phyloP scores from a whole-genome alignment of 2,329 filamentous ascomycete species.

The Blastomyces gilchristii region DNA sequence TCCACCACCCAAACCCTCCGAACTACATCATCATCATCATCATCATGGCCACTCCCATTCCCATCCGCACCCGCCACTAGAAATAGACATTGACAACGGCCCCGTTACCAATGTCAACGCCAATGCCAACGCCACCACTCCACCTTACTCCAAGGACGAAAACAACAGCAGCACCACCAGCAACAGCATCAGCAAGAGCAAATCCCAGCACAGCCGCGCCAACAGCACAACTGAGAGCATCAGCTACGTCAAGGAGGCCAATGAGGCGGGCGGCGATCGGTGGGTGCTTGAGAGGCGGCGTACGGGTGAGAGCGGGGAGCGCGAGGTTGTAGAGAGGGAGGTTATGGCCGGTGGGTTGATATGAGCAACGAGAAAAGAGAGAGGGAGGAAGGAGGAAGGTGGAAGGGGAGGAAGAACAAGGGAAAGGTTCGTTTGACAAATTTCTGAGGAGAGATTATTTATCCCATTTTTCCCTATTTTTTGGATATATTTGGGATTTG shows the following conservation, averaged over 20 bases:
- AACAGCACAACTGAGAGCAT: slow-evolving; percentile 30
- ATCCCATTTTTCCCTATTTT: neutral
- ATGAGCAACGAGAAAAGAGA: slow-evolving; percentile 11
- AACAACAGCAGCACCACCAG: neutral
- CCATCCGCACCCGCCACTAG: slow-evolving; percentile 4
- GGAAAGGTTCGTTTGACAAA: too few relatives aligned
- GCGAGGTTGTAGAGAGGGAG: slow-evolving; percentile 26
- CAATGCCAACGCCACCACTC: neutral
- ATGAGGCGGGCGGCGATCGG: slow-evolving; percentile 23
- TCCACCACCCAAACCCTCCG: neutral
- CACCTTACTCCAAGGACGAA: neutral
- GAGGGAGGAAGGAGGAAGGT: neutral
- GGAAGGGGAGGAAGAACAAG: too few relatives aligned
- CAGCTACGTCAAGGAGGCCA: slow-evolving; percentile 25
- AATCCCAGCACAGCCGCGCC: slow-evolving; percentile 23
- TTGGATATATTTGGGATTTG: neutral
- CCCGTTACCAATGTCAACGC: neutral
- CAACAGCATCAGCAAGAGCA: neutral
- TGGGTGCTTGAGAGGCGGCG: slow-evolving; percentile 30
- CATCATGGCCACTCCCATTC: neutral
- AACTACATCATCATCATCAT: neutral
- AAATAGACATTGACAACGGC: slow-evolving; percentile 7
- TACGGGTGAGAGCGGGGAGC: slow-evolving; percentile 25
- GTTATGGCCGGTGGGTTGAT: slow-evolving; percentile 21
- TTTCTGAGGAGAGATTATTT: too few relatives aligned